Conservation (phyloP, 352 stramenopile species). For the Phytophthora pluvialis region DNA sequence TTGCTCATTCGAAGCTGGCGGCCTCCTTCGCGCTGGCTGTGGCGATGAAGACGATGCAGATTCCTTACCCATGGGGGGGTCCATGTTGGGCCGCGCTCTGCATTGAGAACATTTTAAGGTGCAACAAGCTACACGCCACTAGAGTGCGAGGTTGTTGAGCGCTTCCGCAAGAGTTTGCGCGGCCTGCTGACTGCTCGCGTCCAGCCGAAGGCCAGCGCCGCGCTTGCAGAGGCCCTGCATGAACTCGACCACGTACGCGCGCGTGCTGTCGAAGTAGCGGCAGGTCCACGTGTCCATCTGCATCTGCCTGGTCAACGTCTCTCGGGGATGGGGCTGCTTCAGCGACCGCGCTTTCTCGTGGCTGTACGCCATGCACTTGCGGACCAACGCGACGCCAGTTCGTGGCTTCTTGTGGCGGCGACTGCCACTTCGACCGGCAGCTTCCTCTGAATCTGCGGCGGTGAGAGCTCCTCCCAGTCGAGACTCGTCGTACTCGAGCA, state of each 20-base stretch:
- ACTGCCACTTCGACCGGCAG: constrained; percentile 10
- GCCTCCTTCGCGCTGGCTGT: neutral
- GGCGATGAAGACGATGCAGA: too few species aligned
- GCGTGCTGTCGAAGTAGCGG: constrained; percentile 40
- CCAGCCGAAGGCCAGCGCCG: constrained; percentile 14
- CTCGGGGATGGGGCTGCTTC: constrained; percentile 17
- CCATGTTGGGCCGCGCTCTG: too few species aligned
- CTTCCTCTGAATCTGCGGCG: constrained; percentile 14
- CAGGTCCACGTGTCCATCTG: constrained; percentile 22
- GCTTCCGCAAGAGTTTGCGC: constrained; percentile 34
- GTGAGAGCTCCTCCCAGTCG: neutral
- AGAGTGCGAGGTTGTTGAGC: constrained; percentile 22
- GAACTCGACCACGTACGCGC: constrained; percentile 31
- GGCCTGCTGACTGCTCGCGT: constrained; percentile 31
- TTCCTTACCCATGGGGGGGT: too few species aligned
- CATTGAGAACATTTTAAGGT: neutral
- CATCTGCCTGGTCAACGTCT: constrained; percentile 10
- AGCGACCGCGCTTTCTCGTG: constrained; percentile 31
- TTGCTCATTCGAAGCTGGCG: constrained; percentile 2
- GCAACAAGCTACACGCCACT: constrained; percentile 3
- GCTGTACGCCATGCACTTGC: constrained; percentile 51
- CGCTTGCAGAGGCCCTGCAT: constrained; percentile 31
- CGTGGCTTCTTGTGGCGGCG: constrained; percentile 39
- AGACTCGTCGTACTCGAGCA: constrained; percentile 45
- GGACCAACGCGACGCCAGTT: constrained; percentile 41